phyloP scores from a whole-genome alignment of 441 rosid genomes.

The Brassica hybrid region DNA sequence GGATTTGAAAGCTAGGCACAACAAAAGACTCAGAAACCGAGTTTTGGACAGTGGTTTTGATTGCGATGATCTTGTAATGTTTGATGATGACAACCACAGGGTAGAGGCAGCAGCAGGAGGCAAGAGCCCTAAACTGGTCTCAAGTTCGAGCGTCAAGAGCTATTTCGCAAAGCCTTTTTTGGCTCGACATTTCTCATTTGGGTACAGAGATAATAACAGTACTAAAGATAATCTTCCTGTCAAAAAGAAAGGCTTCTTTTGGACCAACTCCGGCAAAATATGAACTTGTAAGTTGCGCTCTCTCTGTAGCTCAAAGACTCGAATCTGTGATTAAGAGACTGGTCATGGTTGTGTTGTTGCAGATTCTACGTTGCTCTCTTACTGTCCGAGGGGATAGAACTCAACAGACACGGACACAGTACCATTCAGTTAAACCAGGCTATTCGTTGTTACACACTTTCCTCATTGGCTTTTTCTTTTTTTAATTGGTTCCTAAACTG shows the following conservation, averaged over 20 bases:
- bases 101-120: conserved; percentile 38
- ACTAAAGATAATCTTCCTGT: conserved; percentile 52
- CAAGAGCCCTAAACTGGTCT: conserved; percentile 58
- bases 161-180: conserved; percentile 70
- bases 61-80: conserved; percentile 49
- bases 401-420: conserved; percentile 18
- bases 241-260: conserved; percentile 80
- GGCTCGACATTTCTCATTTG: conserved; percentile 80
- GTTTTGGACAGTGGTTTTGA: conserved; percentile 69
- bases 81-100: conserved; percentile 53
- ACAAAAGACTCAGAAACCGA: conserved; percentile 70
- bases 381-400: conserved; percentile 23
- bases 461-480: conserved; percentile 24
- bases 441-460: conserved; percentile 34
- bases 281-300: conserved; percentile 48
- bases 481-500: conserved; percentile 2
- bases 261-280: conserved; percentile 80
- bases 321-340: neutral
- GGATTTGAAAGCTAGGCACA: conserved; percentile 67
- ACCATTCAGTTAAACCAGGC: conserved; percentile 27
- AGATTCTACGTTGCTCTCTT: conserved; percentile 30
- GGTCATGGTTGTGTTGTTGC: conserved; percentile 16
- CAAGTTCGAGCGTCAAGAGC: conserved; percentile 74
- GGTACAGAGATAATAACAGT: conserved; percentile 56
- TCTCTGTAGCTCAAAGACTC: neutral